Evolutionary conservation across 1,284 basidiomycete genomes (phyloP).

Genomic region (Thecaphora thlaspeos): DNA sequence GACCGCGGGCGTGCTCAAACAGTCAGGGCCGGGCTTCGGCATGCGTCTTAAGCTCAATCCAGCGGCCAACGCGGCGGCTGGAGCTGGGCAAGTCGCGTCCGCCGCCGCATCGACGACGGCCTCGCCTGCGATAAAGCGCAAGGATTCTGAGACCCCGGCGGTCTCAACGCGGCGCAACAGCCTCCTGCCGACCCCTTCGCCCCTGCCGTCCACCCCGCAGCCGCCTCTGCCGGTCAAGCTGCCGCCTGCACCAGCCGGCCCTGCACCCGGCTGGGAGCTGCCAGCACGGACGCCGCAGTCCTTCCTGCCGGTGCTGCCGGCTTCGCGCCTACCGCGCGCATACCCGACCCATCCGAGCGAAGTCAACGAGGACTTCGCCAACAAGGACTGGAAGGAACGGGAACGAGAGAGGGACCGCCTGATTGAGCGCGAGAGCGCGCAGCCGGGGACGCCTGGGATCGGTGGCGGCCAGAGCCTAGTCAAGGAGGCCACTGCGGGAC

Average conservation of each 20-base stretch:
- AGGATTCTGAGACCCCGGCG: constrained; percentile 19
- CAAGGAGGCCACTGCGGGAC: constrained; percentile 31
- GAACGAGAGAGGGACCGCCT: constrained; percentile 45
- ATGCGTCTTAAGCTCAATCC: constrained; percentile 43
- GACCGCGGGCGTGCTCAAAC: constrained; percentile 5
- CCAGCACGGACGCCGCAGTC: constrained; percentile 39
- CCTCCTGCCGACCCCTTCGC: constrained; percentile 30
- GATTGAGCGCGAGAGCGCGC: constrained; percentile 33
- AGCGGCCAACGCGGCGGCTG: constrained; percentile 1
- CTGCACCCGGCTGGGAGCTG: constrained; percentile 43
- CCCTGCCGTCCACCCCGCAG: constrained; percentile 24
- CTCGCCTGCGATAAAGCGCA: constrained; percentile 22
- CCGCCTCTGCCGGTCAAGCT: constrained; percentile 2
- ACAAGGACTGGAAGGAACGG: constrained; percentile 51
- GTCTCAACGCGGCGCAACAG: constrained; percentile 33
- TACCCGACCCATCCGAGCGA: constrained; percentile 51
- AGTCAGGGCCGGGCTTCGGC: constrained; percentile 23
- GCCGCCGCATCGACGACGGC: constrained; percentile 4
- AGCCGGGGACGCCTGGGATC: constrained; percentile 27
- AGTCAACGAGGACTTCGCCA: constrained; percentile 50
- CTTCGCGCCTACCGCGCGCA: constrained; percentile 23
- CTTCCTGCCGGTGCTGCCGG: constrained; percentile 38
- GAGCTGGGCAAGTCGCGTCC: constrained; percentile 2
- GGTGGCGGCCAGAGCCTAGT: constrained; percentile 16
- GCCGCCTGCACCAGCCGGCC: constrained; percentile 9